Evolutionary conservation across 2,329 filamentous ascomycete genomes (phyloP).

Genomic region (Alternaria panax): DNA sequence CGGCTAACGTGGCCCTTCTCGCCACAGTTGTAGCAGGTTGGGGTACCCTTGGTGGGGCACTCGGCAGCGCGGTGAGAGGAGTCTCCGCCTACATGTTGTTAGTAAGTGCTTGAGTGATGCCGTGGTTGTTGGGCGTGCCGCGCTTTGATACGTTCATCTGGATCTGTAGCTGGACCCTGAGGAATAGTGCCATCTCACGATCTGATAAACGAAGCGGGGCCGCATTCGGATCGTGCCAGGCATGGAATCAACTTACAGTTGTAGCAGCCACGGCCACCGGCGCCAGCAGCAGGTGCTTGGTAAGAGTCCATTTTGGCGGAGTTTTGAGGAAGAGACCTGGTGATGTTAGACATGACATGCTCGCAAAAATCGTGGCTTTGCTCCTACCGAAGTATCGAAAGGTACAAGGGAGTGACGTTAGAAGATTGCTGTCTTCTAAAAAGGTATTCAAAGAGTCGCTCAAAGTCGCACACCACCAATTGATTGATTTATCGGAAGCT

Average conservation of each 20-base stretch:
- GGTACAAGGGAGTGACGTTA: slow-evolving; percentile 28
- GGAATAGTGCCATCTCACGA: background rate
- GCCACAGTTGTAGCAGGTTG: slow-evolving; percentile 59
- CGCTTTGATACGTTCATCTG: background rate
- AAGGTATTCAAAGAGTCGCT: slow-evolving; percentile 15
- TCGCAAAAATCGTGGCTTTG: background rate
- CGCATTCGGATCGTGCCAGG: slow-evolving; percentile 1
- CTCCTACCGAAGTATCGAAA: slow-evolving; percentile 37
- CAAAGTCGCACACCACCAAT: slow-evolving; percentile 23
- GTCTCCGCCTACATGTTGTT: slow-evolving; percentile 54
- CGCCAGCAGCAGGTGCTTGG: slow-evolving; percentile 44
- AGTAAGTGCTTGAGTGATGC: slow-evolving; percentile 10
- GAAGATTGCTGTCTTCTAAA: slow-evolving; percentile 20
- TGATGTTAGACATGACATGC: slow-evolving; percentile 23
- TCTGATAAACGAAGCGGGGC: slow-evolving; percentile 6
- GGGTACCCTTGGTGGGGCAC: slow-evolving; percentile 59
- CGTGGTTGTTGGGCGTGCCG: background rate
- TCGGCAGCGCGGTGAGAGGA: slow-evolving; percentile 59
- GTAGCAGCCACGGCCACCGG: slow-evolving; percentile 52
- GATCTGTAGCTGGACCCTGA: background rate
- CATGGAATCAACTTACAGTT: slow-evolving; percentile 47
- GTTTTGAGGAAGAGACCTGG: slow-evolving; percentile 32
- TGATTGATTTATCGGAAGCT: slow-evolving; percentile 19
- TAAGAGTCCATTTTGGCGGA: slow-evolving; percentile 44
- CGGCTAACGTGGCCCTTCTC: slow-evolving; percentile 67